Evolutionary conservation across 75 land plant genomes (phyloP).

Genomic region (Chamaecyparis obtusa): DNA sequence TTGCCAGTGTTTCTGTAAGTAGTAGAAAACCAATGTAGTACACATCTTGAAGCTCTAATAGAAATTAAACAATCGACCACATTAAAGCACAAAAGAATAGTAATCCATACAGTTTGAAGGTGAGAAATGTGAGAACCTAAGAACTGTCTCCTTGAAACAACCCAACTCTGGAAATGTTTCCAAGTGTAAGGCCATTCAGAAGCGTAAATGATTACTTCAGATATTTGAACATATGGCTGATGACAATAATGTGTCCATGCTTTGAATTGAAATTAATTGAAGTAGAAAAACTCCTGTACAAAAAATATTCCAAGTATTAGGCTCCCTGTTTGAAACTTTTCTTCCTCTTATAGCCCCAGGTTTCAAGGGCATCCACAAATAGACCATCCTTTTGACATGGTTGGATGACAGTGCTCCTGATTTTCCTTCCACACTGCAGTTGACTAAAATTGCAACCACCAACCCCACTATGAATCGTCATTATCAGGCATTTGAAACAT

Average conservation of each 20-base stretch:
- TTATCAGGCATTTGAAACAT: not conserved
- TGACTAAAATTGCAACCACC: not conserved
- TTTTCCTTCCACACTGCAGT: not conserved
- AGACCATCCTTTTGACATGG: slow-evolving; percentile 4
- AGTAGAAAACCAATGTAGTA: not conserved
- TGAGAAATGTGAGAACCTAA: not conserved
- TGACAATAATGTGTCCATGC: not conserved
- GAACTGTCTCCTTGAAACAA: not conserved
- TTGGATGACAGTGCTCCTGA: not conserved
- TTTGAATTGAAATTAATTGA: not conserved
- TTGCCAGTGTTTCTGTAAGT: not conserved
- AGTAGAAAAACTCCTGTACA: slow-evolving; percentile 9
- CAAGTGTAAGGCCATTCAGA: not conserved
- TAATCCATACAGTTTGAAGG: not conserved
- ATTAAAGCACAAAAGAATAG: not conserved
- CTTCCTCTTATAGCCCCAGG: slow-evolving; percentile 1
- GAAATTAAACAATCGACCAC: not conserved
- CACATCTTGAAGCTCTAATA: not conserved
- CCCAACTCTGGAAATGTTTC: not conserved
- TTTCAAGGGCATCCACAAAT: not conserved
- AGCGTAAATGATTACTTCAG: not conserved
- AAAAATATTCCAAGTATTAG: not conserved
- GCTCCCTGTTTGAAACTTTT: not conserved
- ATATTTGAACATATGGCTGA: not conserved
- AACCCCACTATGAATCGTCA: not conserved